Evolutionary conservation across 148 eudicot species (phyloP).

Genomic region (Amaranthus palmeri): DNA sequence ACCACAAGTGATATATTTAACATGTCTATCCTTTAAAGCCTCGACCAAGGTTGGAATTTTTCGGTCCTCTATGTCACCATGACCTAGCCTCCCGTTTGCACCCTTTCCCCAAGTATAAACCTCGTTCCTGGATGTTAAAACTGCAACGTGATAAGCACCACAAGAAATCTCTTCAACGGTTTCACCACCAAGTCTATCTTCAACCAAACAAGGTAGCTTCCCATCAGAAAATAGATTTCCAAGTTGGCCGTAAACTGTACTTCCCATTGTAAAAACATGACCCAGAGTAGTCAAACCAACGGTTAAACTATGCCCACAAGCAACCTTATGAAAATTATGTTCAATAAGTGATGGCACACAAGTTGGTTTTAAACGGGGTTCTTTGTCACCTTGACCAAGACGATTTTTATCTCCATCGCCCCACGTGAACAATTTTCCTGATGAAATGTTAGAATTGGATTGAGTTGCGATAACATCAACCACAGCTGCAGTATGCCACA

Average conservation of each 20-base stretch:
- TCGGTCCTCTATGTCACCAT: conserved; percentile 87
- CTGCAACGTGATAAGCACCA: conserved; percentile 91
- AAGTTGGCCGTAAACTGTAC: conserved; percentile 93
- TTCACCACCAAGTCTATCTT: conserved; percentile 57
- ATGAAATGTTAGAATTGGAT: conserved; percentile 60
- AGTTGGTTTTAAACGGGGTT: conserved; percentile 78
- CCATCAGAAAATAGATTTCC: conserved; percentile 80
- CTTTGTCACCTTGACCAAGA: conserved; percentile 94
- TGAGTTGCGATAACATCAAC: conserved; percentile 86
- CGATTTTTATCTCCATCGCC: conserved; percentile 98
- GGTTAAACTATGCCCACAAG: conserved; percentile 93
- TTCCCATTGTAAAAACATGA: conserved; percentile 85
- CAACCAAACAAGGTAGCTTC: conserved; percentile 77
- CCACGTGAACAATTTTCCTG: conserved; percentile 93
- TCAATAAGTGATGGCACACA: conserved; percentile 92
- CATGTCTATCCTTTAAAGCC: conserved; percentile 79
- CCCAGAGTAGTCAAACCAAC: conserved; percentile 80
- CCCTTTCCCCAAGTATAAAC: conserved; percentile 99
- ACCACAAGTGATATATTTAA: conserved; percentile 80
- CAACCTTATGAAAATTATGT: conserved; percentile 75
- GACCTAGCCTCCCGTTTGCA: conserved; percentile 96
- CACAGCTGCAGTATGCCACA: conserved; percentile 97
- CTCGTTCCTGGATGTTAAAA: conserved; percentile 74
- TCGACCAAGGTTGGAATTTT: conserved; percentile 81
- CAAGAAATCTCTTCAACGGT: conserved; percentile 79